Evolutionary conservation across 345 rosid species (phyloP).

Genomic region (Jatropha curcas): DNA sequence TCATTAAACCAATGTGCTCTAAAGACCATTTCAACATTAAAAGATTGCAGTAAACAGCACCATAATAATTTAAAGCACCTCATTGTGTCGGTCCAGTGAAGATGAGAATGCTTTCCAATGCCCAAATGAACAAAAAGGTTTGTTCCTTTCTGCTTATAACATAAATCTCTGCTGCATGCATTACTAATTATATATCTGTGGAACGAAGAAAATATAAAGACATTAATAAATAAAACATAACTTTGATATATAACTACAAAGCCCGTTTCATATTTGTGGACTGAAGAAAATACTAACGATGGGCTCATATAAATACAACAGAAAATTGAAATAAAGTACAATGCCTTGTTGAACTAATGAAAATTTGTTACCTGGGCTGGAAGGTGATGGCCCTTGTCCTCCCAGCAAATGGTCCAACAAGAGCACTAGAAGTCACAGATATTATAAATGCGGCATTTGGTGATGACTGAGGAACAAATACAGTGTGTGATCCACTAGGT

Average conservation of each 20-base stretch:
- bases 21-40: not conserved
- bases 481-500: constrained; percentile 76
- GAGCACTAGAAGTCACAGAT: constrained; percentile 65
- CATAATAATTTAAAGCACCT: constrained; percentile 49
- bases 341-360: constrained; percentile 1
- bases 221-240: too few relatives aligned
- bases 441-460: constrained; percentile 69
- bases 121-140: constrained; percentile 59
- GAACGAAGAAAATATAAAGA: not conserved
- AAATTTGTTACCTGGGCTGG: constrained; percentile 67
- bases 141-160: constrained; percentile 89
- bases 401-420: constrained; percentile 71
- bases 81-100: constrained; percentile 77
- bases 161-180: constrained; percentile 78
- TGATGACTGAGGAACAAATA: constrained; percentile 65
- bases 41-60: not conserved
- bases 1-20: not conserved
- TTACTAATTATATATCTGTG: constrained; percentile 84
- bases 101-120: constrained; percentile 73
- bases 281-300: not conserved
- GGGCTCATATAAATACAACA: not conserved
- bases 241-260: too few relatives aligned
- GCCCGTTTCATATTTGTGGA: constrained; percentile 74
- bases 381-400: constrained; percentile 79
- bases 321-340: not conserved